These are phyloP conservation scores for Sabuloglossum arenarium DNA, from an alignment of 495 filamentous ascomycete species.

Conservation along the genomic window DNA sequence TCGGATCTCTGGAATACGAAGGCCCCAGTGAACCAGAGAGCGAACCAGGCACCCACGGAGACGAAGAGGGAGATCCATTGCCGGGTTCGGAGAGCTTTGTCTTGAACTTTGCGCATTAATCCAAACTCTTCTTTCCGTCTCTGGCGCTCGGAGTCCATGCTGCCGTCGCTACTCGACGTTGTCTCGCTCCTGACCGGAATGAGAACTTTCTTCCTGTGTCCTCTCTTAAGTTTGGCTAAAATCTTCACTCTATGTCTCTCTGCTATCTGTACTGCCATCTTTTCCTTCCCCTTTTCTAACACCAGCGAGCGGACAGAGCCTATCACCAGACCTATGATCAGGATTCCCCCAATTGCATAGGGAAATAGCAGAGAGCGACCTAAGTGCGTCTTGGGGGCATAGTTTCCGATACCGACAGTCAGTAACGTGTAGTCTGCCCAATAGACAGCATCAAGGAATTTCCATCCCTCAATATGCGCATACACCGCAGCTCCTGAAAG, in stretches of 20 bases:
- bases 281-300: conserved; percentile 51
- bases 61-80: conserved; percentile 47
- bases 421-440: conserved; percentile 72
- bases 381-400: conserved; percentile 35
- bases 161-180: not conserved
- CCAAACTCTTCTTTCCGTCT: conserved; percentile 54
- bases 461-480: conserved; percentile 52
- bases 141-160: conserved; percentile 15
- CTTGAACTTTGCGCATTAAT: conserved; percentile 65
- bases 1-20: conserved; percentile 44
- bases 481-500: conserved; percentile 54
- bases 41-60: conserved; percentile 41
- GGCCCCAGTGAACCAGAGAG: conserved; percentile 63
- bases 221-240: conserved; percentile 17
- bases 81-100: conserved; percentile 35
- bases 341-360: conserved; percentile 59
- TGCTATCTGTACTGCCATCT: conserved; percentile 43
- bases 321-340: conserved; percentile 67
- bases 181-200: not conserved
- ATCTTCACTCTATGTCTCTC: conserved; percentile 45
- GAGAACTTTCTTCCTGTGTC: not conserved
- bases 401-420: conserved; percentile 64
- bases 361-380: conserved; percentile 56
- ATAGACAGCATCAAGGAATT: conserved; percentile 58
- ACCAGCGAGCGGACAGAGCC: conserved; percentile 64